Evolutionary conservation across 805 yeast species (phyloP).

Genomic region (Clavispora fructus): DNA sequence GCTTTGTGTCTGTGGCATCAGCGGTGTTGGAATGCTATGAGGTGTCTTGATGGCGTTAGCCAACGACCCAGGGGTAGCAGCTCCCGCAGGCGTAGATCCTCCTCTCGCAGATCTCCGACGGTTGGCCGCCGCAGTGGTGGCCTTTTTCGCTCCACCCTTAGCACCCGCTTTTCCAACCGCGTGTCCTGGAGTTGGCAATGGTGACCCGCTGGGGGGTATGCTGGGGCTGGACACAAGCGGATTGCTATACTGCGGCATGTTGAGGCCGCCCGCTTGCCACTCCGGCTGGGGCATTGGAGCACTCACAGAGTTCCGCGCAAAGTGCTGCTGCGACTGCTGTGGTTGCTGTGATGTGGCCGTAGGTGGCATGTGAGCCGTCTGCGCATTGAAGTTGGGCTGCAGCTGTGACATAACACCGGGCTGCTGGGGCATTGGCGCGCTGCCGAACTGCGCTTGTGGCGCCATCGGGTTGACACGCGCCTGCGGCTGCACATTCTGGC

Average conservation of each 20-base stretch:
- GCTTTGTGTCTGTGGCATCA: conserved; percentile 29
- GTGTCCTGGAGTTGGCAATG: conserved; percentile 1
- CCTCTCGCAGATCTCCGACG: conserved; percentile 15
- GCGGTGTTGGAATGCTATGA: conserved; percentile 39
- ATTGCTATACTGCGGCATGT: background rate
- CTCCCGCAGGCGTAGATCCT: conserved; percentile 29
- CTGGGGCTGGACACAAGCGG: conserved; percentile 10
- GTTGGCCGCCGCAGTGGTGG: conserved; percentile 1
- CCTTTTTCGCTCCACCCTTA: conserved; percentile 13
- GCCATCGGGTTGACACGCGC: conserved; percentile 3
- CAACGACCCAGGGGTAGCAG: conserved; percentile 35
- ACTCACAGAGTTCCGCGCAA: conserved; percentile 1
- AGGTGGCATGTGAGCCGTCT: background rate
- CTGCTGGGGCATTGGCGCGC: conserved; percentile 6
- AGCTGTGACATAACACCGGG: background rate
- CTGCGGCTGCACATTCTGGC: conserved; percentile 1
- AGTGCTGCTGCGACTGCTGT: conserved; percentile 12
- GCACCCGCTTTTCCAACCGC: conserved; percentile 17
- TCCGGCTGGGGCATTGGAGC: conserved; percentile 1
- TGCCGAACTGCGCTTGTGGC: background rate
- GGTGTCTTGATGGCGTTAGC: conserved; percentile 40
- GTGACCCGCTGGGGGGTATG: conserved; percentile 7
- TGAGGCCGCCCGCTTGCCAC: conserved; percentile 1
- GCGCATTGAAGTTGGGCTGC: conserved; percentile 5
- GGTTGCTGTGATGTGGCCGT: conserved; percentile 6